phyloP scores from a whole-genome alignment of 2,329 filamentous ascomycete species.

The Exophiala phaeomuriformis region DNA sequence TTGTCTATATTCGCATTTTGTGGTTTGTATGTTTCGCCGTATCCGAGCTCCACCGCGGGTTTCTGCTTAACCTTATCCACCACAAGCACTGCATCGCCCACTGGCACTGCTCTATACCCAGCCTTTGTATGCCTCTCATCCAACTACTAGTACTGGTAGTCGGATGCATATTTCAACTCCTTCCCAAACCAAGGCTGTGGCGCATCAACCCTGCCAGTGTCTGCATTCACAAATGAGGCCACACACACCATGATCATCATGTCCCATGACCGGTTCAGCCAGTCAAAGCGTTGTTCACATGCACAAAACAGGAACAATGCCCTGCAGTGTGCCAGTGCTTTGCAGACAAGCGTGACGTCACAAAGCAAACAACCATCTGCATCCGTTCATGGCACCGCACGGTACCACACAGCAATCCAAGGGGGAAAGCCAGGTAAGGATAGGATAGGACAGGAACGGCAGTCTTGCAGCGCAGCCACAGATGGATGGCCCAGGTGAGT shows the following conservation, averaged over 20 bases:
- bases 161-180: neutral
- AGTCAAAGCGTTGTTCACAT: conserved; percentile 2
- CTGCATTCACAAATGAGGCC: no score
- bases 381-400: neutral
- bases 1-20: neutral
- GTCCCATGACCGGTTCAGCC: conserved; percentile 11
- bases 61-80: neutral
- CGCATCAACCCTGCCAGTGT: neutral
- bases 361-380: neutral
- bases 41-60: neutral
- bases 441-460: neutral
- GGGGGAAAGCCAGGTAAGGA: neutral
- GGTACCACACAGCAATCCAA: neutral
- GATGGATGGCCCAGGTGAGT: no score
- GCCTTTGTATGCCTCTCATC: no score
- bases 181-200: neutral
- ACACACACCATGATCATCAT: conserved; percentile 2
- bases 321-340: neutral
- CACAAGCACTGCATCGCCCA: neutral
- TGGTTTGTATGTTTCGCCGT: neutral
- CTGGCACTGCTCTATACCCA: no score
- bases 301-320: conserved; percentile 21
- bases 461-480: neutral
- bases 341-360: conserved; percentile 15
- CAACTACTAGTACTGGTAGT: no score